Base-by-base conservation (phyloP, 257 asterid genomes). In the Solanum dulcamara region DNA sequence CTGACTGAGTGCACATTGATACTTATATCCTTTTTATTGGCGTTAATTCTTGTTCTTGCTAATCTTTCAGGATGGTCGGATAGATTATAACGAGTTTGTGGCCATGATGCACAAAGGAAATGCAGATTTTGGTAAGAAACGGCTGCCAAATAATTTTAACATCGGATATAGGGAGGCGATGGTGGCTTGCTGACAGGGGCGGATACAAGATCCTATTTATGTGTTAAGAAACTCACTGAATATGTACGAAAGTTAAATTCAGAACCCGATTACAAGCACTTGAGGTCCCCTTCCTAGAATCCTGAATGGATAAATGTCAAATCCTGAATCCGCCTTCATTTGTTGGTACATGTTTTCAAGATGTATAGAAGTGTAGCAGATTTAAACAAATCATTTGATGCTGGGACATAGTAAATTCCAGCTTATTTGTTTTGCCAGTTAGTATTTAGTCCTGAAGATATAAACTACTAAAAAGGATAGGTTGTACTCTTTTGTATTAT, bases 61-160 rank as follows among this genome's bases (percentile, higher is more conserved):
- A 15, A 30, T 50, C 74, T 85, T 82, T 82, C 90, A 91, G 93
- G 93, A 89, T 84, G 93, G 92, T 0, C 88, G 84, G 20, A 92
- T 90, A 84, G 94, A 92, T 82, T 92, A 88, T 68, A 87, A 81
- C 18, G 94, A 92, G 87, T 92, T 92, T 62, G 94, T 87, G 46
- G 92, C 92, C 2, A 88, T 92, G 94, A 92, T 92, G 94, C 91
- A 87, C 44, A 89, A 71, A 85, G 93, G 90, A 40, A 81, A 87
- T 59, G 83, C 86, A 77, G 89, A 90, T 55, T 80, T 89, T 62
- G 90, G 91, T 42, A 88, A 86, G 88, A 91, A 87, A 68, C 85
- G 84, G 1, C 64, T 88, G 53, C 81, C 85, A 24, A 84, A 26
- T 33, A 57, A 84, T 38, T 62, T 89, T 77, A 81, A 14, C 48